Evolutionary conservation across 257 asterid species (phyloP).

Genomic region (Pogostemon cablin): DNA sequence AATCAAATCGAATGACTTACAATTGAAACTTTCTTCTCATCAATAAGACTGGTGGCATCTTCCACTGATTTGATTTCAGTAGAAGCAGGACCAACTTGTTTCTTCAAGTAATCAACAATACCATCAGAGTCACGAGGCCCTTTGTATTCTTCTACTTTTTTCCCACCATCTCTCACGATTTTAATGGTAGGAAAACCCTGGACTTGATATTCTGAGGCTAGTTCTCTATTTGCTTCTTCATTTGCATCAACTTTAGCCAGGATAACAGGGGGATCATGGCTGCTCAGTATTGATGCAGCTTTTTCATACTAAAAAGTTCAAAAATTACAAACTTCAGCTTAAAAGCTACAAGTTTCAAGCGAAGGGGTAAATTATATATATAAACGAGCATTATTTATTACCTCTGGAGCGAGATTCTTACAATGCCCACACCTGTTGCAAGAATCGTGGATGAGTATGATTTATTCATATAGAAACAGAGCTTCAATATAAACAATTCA

Average conservation of each 20-base stretch:
- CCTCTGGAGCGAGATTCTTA: constrained; percentile 95
- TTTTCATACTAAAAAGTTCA: constrained; percentile 60
- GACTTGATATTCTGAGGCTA: constrained; percentile 59
- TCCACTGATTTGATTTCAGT: constrained; percentile 64
- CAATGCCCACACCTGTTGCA: constrained; percentile 95
- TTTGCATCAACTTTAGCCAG: constrained; percentile 81
- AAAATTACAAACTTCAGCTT: constrained; percentile 18
- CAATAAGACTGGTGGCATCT: constrained; percentile 53
- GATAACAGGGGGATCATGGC: constrained; percentile 67
- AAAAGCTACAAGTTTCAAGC: background rate
- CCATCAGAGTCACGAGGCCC: constrained; percentile 94
- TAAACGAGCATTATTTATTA: constrained; percentile 29
- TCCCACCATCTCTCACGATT: constrained; percentile 77
- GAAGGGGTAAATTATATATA: background rate
- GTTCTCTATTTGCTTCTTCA: constrained; percentile 54
- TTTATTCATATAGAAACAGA: constrained; percentile 11
- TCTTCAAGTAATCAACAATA: constrained; percentile 67
- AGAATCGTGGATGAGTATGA: background rate
- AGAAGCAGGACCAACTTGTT: constrained; percentile 86
- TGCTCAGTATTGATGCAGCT: constrained; percentile 70
- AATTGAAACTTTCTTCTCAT: constrained; percentile 55
- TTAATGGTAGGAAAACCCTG: constrained; percentile 86
- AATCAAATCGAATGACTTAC: constrained; percentile 46
- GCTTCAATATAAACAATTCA: background rate
- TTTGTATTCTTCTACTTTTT: constrained; percentile 59